These are phyloP conservation scores for Pyrus bretschneideri DNA, from an alignment of 306 rosid species.

Conservation along the genomic window DNA sequence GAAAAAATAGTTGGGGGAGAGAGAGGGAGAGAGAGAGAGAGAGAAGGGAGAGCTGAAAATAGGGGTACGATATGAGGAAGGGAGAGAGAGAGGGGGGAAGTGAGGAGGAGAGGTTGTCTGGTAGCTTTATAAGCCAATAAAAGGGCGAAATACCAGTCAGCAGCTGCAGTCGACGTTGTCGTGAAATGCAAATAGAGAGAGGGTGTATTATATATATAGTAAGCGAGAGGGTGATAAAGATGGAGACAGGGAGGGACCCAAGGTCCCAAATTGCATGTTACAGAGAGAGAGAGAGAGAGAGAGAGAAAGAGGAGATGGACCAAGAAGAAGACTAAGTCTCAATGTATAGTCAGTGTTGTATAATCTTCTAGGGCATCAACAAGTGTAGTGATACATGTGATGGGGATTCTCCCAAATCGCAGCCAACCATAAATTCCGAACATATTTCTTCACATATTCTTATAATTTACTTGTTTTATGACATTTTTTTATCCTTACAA, in stretches of 20 bases:
- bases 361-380: slow-evolving; percentile 27
- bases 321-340: slow-evolving; percentile 19
- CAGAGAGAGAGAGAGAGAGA: slow-evolving; percentile 29
- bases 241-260: slow-evolving; percentile 25
- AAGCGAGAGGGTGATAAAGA: neutral
- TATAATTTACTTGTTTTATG: too few relatives aligned
- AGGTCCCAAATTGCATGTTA: slow-evolving; percentile 38
- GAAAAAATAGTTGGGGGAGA: slow-evolving; percentile 15
- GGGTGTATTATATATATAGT: neutral
- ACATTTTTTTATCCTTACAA: too few relatives aligned
- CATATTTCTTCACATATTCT: neutral
- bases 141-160: slow-evolving; percentile 76
- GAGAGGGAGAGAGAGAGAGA: slow-evolving; percentile 2
- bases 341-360: slow-evolving; percentile 10
- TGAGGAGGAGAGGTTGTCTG: slow-evolving; percentile 28
- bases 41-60: neutral
- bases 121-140: slow-evolving; percentile 50
- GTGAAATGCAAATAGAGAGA: slow-evolving; percentile 43
- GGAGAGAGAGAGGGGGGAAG: slow-evolving; percentile 7
- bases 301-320: neutral
- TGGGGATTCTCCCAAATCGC: neutral
- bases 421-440: neutral
- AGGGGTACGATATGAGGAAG: neutral
- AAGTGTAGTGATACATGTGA: neutral
- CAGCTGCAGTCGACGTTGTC: slow-evolving; percentile 81